Conservation (phyloP, 1,139 yeast genomes). For the Diutina ranongensis region DNA sequence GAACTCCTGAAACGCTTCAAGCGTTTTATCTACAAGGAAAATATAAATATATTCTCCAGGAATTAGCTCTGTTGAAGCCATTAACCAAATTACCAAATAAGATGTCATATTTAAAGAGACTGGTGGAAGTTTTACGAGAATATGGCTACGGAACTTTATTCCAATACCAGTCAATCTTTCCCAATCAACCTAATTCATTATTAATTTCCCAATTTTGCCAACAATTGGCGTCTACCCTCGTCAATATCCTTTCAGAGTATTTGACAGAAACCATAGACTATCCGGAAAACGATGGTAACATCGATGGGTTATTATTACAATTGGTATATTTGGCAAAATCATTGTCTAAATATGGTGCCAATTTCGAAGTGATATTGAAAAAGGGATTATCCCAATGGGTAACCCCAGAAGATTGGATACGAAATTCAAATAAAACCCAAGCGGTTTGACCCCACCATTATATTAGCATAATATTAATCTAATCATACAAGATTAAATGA, state of each 20-base stretch:
- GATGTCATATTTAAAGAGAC: conserved; percentile 64
- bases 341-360: conserved; percentile 56
- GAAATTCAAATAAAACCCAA: not conserved
- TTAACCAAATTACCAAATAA: conserved; percentile 33
- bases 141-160: conserved; percentile 64
- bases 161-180: conserved; percentile 54
- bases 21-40: conserved; percentile 44
- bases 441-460: not conserved
- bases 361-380: conserved; percentile 35
- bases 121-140: conserved; percentile 76
- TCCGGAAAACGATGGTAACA: conserved; percentile 4
- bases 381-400: not conserved
- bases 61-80: conserved; percentile 47
- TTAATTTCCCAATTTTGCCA: conserved; percentile 15
- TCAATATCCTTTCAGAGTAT: conserved; percentile 18
- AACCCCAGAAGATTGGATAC: conserved; percentile 2
- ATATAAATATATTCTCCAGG: conserved; percentile 46
- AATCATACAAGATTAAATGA: no score
- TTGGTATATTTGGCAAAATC: conserved; percentile 69
- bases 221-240: conserved; percentile 19
- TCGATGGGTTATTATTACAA: conserved; percentile 58
- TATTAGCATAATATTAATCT: not conserved
- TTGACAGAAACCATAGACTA: conserved; percentile 14
- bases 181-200: conserved; percentile 14
- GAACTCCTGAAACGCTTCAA: conserved; percentile 17